Conservation (phyloP, 2,329 filamentous ascomycete species). For the Sarocladium brachiariae region DNA sequence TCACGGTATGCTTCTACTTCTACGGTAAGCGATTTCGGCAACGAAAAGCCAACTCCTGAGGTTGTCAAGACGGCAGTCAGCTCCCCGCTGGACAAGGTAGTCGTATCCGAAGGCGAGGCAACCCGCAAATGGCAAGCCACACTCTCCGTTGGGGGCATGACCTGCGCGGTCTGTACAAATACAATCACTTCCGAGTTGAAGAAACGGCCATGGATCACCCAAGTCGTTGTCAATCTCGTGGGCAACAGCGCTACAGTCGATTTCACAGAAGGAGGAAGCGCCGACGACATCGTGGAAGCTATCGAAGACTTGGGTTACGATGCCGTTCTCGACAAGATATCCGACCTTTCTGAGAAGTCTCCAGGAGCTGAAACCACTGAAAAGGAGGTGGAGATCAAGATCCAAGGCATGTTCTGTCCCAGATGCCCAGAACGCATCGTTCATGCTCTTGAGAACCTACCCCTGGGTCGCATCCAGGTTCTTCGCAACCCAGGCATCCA, state of each 20-base stretch:
- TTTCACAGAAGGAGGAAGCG: conserved; percentile 32
- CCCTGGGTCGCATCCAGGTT: conserved; percentile 42
- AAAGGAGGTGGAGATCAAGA: conserved; percentile 40
- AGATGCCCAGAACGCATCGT: conserved; percentile 59
- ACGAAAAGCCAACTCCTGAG: not conserved
- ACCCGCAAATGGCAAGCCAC: conserved; percentile 37
- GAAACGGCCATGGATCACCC: conserved; percentile 48
- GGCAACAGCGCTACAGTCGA: conserved; percentile 59
- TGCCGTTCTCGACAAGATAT: conserved; percentile 47
- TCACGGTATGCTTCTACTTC: not conserved
- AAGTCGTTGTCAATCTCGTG: conserved; percentile 56
- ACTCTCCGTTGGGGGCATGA: conserved; percentile 66
- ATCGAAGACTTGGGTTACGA: conserved; percentile 63
- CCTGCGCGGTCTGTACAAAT: conserved; percentile 62
- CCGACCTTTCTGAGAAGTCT: conserved; percentile 35
- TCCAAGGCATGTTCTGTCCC: conserved; percentile 69
- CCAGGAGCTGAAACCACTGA: conserved; percentile 43
- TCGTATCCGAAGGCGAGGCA: not conserved
- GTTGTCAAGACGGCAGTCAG: not conserved
- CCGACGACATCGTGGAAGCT: conserved; percentile 31
- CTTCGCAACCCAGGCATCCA: conserved; percentile 48
- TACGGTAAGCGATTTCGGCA: not conserved
- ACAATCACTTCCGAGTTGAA: conserved; percentile 53
- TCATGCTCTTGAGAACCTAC: conserved; percentile 45
- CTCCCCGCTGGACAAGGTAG: not conserved